A percentile compares a stretch with the other conserved stretches of the same genome.
Evolutionary conservation across 352 stramenopile genomes (phyloP).

Genomic region (Phytophthora capsici): DNA sequence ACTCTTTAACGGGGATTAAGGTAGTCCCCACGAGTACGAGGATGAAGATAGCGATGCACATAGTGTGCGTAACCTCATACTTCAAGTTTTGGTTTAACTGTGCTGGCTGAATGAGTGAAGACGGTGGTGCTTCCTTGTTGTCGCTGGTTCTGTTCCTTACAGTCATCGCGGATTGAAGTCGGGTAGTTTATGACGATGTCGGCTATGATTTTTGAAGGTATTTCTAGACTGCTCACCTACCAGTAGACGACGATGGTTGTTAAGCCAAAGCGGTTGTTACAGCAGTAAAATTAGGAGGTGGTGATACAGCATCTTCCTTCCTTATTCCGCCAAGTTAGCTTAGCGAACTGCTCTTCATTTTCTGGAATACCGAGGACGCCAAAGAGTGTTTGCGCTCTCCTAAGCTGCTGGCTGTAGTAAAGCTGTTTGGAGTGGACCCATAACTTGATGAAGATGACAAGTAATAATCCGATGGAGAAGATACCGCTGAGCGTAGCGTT

Average conservation of each 20-base stretch:
- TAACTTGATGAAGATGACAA: constrained; percentile 51
- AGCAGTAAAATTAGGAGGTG: constrained; percentile 1
- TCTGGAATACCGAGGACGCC: constrained; percentile 59
- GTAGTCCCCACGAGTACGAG: constrained; percentile 17
- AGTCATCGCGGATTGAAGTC: not conserved
- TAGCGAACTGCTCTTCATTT: constrained; percentile 58
- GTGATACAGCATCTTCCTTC: too few species aligned
- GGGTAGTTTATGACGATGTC: too few species aligned
- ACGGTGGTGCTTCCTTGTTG: too few species aligned
- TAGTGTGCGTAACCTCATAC: constrained; percentile 14
- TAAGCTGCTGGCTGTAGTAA: constrained; percentile 41
- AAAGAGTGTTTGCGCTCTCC: constrained; percentile 62
- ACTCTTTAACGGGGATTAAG: constrained; percentile 21
- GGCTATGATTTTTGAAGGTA: too few species aligned
- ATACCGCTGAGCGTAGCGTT: constrained; percentile 32
- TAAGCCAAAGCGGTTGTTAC: too few species aligned
- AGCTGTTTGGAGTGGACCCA: constrained; percentile 36
- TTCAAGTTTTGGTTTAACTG: not conserved
- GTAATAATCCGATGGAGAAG: constrained; percentile 56
- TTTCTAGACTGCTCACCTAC: too few species aligned
- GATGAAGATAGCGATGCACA: constrained; percentile 16
- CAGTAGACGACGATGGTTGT: too few species aligned
- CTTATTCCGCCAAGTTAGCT: constrained; percentile 4
- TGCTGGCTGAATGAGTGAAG: too few species aligned
- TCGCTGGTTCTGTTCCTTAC: not conserved